Conservation (phyloP, 208 protist genomes). For the Zelonia costaricensis region DNA sequence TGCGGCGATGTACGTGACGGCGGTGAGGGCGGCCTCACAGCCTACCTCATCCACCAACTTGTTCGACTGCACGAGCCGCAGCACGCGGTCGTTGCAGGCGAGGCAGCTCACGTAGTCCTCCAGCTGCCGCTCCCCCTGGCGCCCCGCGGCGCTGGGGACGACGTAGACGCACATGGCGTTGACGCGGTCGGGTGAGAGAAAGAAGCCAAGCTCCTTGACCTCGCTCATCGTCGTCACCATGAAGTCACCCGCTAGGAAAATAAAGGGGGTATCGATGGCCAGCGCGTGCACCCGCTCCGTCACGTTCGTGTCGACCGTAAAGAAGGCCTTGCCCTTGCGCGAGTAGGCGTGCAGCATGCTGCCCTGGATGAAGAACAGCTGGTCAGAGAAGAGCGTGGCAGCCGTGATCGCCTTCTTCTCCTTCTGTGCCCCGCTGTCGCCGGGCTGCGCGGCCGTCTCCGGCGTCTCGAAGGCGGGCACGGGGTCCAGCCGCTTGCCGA, state of each 20-base stretch:
- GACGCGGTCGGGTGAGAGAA: slow-evolving; percentile 86
- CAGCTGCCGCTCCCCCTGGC: slow-evolving; percentile 26
- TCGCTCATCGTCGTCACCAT: slow-evolving; percentile 82
- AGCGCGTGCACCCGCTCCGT: slow-evolving; percentile 76
- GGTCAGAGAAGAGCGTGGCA: slow-evolving; percentile 70
- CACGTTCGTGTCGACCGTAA: slow-evolving; percentile 81
- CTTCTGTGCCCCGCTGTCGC: slow-evolving; percentile 2
- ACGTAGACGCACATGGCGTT: slow-evolving; percentile 57
- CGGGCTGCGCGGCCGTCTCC: slow-evolving; percentile 24
- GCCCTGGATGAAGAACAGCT: slow-evolving; percentile 81
- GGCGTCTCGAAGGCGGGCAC: slow-evolving; percentile 52
- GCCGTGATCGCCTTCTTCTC: slow-evolving; percentile 52
- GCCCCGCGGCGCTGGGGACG: neutral
- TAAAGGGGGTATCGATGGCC: slow-evolving; percentile 75
- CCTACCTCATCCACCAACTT: slow-evolving; percentile 58
- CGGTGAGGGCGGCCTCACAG: slow-evolving; percentile 76
- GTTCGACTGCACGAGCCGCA: slow-evolving; percentile 68
- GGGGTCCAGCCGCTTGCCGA: slow-evolving; percentile 54
- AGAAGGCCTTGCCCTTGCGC: slow-evolving; percentile 83
- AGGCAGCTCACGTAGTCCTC: slow-evolving; percentile 71
- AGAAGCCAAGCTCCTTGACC: slow-evolving; percentile 82
- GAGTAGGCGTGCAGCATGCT: slow-evolving; percentile 78
- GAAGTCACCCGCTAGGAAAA: slow-evolving; percentile 84
- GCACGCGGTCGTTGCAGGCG: slow-evolving; percentile 80
- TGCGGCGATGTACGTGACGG: slow-evolving; percentile 36